These are phyloP conservation scores for Parathielavia hyrcaniae DNA, from an alignment of 495 filamentous ascomycete genomes.

Conservation along the genomic window DNA sequence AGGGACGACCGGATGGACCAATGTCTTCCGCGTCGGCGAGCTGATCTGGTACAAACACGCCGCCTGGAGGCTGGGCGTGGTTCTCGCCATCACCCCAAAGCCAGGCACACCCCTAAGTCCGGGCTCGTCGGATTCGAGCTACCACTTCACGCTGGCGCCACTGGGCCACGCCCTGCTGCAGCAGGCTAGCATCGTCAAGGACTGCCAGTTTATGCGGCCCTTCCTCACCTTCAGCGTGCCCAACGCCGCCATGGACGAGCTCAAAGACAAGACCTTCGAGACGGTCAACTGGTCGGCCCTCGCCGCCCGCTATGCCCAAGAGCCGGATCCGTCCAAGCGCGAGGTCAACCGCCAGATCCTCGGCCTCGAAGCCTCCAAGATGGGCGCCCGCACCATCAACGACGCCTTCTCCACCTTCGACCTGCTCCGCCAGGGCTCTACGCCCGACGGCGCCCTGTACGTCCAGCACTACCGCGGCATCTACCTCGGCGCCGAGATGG, in stretches of 20 bases:
- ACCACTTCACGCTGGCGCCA: conserved; percentile 25
- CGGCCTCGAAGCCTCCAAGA: conserved; percentile 42
- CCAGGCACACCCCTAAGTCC: background rate
- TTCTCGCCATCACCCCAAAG: conserved; percentile 25
- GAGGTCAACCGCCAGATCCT: conserved; percentile 26
- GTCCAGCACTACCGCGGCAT: conserved; percentile 28
- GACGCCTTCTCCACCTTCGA: conserved; percentile 42
- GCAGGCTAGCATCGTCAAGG: conserved; percentile 24
- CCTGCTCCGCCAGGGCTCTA: conserved; percentile 17
- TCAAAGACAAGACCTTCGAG: conserved; percentile 26
- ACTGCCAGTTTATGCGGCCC: conserved; percentile 38
- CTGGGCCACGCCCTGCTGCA: conserved; percentile 25
- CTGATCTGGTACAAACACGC: conserved; percentile 39
- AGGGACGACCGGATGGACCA: conserved; percentile 25
- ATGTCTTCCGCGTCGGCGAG: conserved; percentile 40
- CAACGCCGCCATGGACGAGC: conserved; percentile 17
- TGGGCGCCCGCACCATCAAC: conserved; percentile 38
- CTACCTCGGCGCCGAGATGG: conserved; percentile 44
- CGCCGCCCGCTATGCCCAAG: conserved; percentile 16
- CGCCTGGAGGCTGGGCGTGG: conserved; percentile 38
- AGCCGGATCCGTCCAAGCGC: conserved; percentile 14
- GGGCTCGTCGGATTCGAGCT: conserved; percentile 19
- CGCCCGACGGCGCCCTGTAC: conserved; percentile 11
- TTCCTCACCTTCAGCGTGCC: conserved; percentile 45
- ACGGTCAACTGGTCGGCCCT: conserved; percentile 29